phyloP scores from a whole-genome alignment of 2,329 filamentous ascomycete genomes.

The Nemania abortiva region DNA sequence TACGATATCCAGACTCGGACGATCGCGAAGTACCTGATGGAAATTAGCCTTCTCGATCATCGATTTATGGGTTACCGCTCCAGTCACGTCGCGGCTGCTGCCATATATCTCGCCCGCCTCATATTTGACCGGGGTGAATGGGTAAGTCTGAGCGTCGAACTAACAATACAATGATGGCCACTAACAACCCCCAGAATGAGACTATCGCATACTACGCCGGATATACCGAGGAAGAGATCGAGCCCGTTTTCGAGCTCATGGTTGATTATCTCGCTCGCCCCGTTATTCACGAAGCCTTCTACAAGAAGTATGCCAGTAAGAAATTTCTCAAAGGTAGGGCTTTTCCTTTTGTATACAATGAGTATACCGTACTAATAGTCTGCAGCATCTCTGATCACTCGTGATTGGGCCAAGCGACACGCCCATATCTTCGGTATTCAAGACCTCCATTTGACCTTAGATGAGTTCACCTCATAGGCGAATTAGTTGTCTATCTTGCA shows the following conservation, averaged over 20 bases:
- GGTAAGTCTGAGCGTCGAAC: conserved; percentile 68
- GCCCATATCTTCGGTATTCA: conserved; percentile 67
- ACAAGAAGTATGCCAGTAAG: conserved; percentile 99
- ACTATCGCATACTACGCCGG: conserved; percentile 92
- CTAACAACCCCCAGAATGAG: conserved; percentile 71
- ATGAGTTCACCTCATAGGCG: conserved; percentile 56
- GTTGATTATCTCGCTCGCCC: conserved; percentile 94
- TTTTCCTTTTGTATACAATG: conserved; percentile 31
- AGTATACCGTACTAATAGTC: conserved; percentile 40
- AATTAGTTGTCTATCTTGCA: conserved; percentile 30
- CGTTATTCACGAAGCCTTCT: conserved; percentile 95
- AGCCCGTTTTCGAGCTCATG: conserved; percentile 93
- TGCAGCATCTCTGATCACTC: conserved; percentile 87
- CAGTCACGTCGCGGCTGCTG: conserved; percentile 88
- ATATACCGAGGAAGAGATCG: conserved; percentile 91
- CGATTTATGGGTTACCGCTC: conserved; percentile 91
- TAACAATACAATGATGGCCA: conserved; percentile 19
- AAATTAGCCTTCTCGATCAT: conserved; percentile 95
- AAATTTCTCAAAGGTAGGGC: conserved; percentile 95
- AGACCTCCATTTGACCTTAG: conserved; percentile 63
- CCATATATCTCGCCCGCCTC: conserved; percentile 94
- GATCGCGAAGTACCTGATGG: conserved; percentile 96
- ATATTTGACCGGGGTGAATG: conserved; percentile 93
- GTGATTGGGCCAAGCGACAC: conserved; percentile 93
- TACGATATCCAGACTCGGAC: conserved; percentile 99